Percentiles rank a stretch among this genome's conserved stretches.
Conservation (phyloP, 2,329 filamentous ascomycete species). For the Helicocarpus griseus region DNA sequence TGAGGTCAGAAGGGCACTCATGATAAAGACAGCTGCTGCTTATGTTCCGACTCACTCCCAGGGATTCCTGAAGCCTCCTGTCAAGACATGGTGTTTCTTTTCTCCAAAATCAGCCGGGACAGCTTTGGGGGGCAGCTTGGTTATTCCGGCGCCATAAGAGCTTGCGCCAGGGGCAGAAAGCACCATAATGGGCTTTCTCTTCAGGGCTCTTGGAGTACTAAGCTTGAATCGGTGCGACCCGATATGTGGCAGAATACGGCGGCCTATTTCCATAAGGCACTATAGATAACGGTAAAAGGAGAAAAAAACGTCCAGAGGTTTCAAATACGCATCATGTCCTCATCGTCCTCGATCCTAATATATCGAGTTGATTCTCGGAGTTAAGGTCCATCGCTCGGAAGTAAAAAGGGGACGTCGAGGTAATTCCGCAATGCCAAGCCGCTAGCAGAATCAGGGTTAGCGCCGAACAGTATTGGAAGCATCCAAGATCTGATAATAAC, state of each 20-base stretch:
- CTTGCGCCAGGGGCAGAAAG: too few species aligned
- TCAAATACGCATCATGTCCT: background rate
- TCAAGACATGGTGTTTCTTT: slow-evolving; percentile 31
- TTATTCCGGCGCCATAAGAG: too few species aligned
- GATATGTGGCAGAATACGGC: too few species aligned
- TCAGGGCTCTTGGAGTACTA: too few species aligned
- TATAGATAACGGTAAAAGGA: background rate
- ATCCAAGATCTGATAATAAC: too few species aligned
- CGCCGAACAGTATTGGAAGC: background rate
- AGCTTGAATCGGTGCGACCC: too few species aligned
- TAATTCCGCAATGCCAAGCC: background rate
- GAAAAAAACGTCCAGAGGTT: background rate
- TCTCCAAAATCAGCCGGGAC: slow-evolving; percentile 30
- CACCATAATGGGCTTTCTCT: too few species aligned
- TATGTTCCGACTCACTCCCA: slow-evolving; percentile 27
- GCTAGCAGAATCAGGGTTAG: background rate
- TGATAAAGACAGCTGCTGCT: too few species aligned
- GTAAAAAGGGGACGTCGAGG: too few species aligned
- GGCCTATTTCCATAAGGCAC: background rate
- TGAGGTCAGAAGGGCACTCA: too few species aligned
- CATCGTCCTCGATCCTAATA: background rate
- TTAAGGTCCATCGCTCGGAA: too few species aligned
- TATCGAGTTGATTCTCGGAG: background rate
- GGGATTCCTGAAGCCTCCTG: slow-evolving; percentile 33
- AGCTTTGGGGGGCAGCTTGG: slow-evolving; percentile 4